Base-by-base conservation (phyloP, 2,329 filamentous ascomycete species). In the Aspergillus chevalieri region DNA sequence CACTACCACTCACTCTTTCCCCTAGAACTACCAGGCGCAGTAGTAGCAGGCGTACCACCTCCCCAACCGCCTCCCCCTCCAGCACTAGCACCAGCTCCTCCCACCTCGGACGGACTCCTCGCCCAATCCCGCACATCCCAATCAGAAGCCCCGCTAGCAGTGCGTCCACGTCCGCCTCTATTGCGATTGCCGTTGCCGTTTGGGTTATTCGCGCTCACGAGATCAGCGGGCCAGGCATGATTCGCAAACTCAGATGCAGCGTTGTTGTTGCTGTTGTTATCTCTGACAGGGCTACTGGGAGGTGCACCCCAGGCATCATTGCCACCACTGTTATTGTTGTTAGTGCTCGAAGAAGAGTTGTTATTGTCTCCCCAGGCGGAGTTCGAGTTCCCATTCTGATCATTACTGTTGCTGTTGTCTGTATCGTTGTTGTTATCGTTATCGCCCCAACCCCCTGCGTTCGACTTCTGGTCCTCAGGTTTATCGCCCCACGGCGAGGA, bases 51-150 rank as follows among this genome's bases (percentile, higher is more conserved):
- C 10, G 19, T 19, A 22, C 17, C 17, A 41, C 38, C 3, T 26
- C 42, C 42, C 10, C 21, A 15, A 26, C 22, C 41, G 26, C 21
- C 21, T 14, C 22, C 21, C 9, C 10, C 17, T 22, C 22, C 24
- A 44, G 15, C 10, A 45, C 24, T 12, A 36, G 21, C 14, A 26
- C 42, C 10, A 15, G 19, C 10, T 12, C 43, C 43, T 7, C 19
- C 44, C 12, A n/a, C 19, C 17, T 36, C 28, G 3, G 21, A 28
- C 44, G 44, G 44, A 41, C 28, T 46, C 30, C 34, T 24, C 30
- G 44, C 44, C 44, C 44, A 46, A 22, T 46, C 28, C 12, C 33
- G 19, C 21, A 36, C 44, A 46, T 33, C 15, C 17, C 33, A 24
- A 6, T 30, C 46, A 17, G 15, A 47, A 24, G 33, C 17, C 14